A percentile compares a stretch with the other conserved stretches of the same genome.
phyloP scores from a whole-genome alignment of 2,329 filamentous ascomycete genomes.

The Pyrenophora tritici-repentis region DNA sequence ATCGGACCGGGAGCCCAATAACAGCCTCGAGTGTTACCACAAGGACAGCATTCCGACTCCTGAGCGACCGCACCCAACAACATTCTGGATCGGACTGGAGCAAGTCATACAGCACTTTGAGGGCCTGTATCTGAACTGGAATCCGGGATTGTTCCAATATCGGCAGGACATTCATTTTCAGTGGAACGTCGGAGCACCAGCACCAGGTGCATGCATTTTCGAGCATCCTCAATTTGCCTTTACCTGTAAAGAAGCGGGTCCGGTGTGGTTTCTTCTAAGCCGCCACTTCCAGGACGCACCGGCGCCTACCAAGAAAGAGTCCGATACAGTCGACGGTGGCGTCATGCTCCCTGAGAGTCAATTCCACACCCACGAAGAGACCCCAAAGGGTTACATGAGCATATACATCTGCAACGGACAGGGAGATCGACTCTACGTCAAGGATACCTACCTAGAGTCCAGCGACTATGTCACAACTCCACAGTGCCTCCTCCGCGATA shows the following conservation, averaged over 20 bases:
- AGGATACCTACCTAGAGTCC: constrained; percentile 71
- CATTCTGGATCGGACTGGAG: constrained; percentile 91
- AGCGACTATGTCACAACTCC: constrained; percentile 93
- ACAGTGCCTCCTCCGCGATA: constrained; percentile 81
- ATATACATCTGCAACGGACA: constrained; percentile 77
- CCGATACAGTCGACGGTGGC: constrained; percentile 41
- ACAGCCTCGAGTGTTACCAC: constrained; percentile 28
- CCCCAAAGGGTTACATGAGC: constrained; percentile 76
- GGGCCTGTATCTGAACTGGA: constrained; percentile 97
- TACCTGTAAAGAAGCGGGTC: constrained; percentile 59
- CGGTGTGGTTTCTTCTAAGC: constrained; percentile 82
- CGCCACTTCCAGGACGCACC: constrained; percentile 75
- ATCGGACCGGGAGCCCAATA: constrained; percentile 18
- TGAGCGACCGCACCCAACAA: constrained; percentile 63
- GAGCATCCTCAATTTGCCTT: constrained; percentile 66
- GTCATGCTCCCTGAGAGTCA: constrained; percentile 30
- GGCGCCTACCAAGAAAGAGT: constrained; percentile 43
- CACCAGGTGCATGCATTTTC: constrained; percentile 75
- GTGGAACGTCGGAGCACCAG: constrained; percentile 67
- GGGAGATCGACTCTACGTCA: constrained; percentile 74
- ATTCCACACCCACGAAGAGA: constrained; percentile 33
- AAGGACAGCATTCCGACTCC: constrained; percentile 36
- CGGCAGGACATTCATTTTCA: constrained; percentile 89
- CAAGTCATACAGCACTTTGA: constrained; percentile 91
- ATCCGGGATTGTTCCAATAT: constrained; percentile 77